Base-by-base conservation (phyloP, 306 rosid genomes). In the Rubus parviflorus region DNA sequence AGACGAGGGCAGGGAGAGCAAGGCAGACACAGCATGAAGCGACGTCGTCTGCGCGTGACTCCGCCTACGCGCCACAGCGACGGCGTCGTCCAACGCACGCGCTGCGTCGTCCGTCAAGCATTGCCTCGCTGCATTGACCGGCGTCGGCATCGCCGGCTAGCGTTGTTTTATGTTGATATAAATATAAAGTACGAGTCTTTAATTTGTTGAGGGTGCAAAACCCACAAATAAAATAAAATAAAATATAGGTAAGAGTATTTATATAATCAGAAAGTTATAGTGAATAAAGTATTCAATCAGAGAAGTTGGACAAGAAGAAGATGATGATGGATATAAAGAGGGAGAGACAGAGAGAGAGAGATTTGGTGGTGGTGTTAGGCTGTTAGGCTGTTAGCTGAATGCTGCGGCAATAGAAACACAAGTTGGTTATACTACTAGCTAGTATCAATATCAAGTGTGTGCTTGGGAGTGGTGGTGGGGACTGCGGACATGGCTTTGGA, bases 71-170 rank as follows among this genome's bases (percentile, higher is more conserved):
- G 99, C 97, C 16, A 96, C 96, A 0, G 88, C 77, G 2, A 91
- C 97, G 0, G 99, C 96, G 4, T 92, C 97, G 81, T 96, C 94
- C 0, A 96, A 77, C 0, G 92, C 96, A 54, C 97, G 92, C 56
- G 90, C 97, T 30, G 99, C 96, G 49, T 96, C 98, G 0, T 96
- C 98, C 30, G 98, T 90, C 60, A 96, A 86, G 79, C 92, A 92
- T 89, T 96, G 97, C 93, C 94, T 87, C 74, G 98, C 99, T 42
- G 85, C 76, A 84, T 90, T 88, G 11, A 96, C 97, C 97, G 97
- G 94, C 97, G 97, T 92, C 73, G 97, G 99, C 99, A 96, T 96
- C 94, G 94, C 97, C 97, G 97, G 97, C 83, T 60, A 86, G 87
- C 97, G 85, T 87, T 30, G 78, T 75, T 30, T 2, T 61, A 0